Percentiles rank a stretch among this genome's conserved stretches.
Conservation (phyloP, 2,329 filamentous ascomycete species). For the Amauroascus verrucosus region DNA sequence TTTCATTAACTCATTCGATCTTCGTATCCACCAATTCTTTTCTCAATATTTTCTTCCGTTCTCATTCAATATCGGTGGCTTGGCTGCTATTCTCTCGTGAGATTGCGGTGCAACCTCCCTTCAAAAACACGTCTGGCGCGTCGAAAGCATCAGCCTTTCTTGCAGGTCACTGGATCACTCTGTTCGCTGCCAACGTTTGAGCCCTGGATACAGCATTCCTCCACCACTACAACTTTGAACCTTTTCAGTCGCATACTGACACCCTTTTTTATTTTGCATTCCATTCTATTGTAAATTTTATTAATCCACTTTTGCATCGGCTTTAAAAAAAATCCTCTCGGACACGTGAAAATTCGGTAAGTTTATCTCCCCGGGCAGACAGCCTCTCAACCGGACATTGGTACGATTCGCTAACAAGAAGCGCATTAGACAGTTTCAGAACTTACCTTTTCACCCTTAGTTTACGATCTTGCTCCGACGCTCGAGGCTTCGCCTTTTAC, state of each 20-base stretch:
- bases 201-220: background rate
- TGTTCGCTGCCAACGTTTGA: background rate
- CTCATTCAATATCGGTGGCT: background rate
- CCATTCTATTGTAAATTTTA: constrained; percentile 14
- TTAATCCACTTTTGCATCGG: constrained; percentile 13
- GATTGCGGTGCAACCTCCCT: constrained; percentile 16
- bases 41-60: background rate
- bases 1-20: background rate
- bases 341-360: background rate
- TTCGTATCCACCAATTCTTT: background rate
- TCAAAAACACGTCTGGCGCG: background rate
- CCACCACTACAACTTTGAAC: background rate
- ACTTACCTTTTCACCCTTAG: background rate
- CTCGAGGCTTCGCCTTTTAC: background rate
- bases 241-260: background rate
- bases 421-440: background rate
- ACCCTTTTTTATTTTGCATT: background rate
- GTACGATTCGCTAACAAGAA: background rate
- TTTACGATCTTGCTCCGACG: constrained; percentile 1
- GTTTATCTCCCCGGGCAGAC: background rate
- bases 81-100: constrained; percentile 12
- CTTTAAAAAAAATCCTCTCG: background rate
- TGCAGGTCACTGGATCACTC: background rate
- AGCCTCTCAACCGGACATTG: background rate
- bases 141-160: constrained; percentile 1